Evolutionary conservation across 345 rosid species (phyloP).

Genomic region (Gossypium rotundifolium): DNA sequence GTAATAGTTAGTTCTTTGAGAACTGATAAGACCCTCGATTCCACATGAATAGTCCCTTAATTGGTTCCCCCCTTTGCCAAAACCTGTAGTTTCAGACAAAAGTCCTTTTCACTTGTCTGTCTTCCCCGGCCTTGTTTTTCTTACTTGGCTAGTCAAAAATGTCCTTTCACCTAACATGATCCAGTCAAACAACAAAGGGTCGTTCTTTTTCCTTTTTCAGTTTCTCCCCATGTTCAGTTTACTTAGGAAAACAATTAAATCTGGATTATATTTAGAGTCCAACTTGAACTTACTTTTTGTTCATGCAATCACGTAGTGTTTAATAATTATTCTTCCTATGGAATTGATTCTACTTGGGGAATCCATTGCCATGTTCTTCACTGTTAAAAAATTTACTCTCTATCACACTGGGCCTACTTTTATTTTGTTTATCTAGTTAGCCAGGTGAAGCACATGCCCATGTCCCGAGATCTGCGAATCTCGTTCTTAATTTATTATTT

Average conservation of each 20-base stretch:
- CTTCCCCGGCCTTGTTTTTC: not conserved
- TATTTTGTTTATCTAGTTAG: slow-evolving; percentile 9
- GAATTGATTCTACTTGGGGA: not conserved
- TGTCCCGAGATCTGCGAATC: slow-evolving; percentile 38
- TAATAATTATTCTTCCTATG: not conserved
- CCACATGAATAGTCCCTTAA: not conserved
- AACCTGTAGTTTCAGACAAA: not conserved
- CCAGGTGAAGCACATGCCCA: slow-evolving; percentile 41
- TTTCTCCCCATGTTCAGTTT: no score
- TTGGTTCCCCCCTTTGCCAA: not conserved
- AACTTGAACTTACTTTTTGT: no score
- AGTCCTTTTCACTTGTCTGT: not conserved
- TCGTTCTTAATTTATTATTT: slow-evolving; percentile 21
- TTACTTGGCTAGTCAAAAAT: not conserved
- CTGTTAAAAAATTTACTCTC: not conserved
- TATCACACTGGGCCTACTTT: not conserved
- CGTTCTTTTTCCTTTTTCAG: no score
- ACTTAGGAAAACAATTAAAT: no score
- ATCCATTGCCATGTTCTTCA: not conserved
- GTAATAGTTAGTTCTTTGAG: slow-evolving; percentile 4
- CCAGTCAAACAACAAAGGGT: not conserved
- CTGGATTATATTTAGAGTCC: no score
- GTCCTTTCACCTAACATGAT: slow-evolving; percentile 1
- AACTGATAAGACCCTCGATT: not conserved
- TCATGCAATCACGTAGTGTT: no score